Evolutionary conservation across 179 eudicot genomes (phyloP).

Genomic region (Beta macrorhiza): DNA sequence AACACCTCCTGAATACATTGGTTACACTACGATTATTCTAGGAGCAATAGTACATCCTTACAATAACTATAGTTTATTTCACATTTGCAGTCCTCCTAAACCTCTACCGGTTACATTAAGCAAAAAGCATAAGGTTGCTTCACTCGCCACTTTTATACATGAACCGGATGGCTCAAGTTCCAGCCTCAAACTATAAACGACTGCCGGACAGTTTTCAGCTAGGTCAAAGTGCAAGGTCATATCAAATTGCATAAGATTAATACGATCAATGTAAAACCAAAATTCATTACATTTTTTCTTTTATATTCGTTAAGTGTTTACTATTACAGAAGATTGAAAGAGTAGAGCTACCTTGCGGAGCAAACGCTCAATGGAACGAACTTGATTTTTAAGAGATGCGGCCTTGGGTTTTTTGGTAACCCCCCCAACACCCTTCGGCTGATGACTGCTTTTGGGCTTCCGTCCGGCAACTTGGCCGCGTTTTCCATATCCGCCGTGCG

Average conservation of each 20-base stretch:
- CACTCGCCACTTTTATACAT: not conserved
- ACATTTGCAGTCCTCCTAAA: not conserved
- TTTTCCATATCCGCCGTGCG: constrained; percentile 71
- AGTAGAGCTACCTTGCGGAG: constrained; percentile 58
- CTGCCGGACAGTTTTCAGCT: not conserved
- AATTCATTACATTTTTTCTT: not conserved
- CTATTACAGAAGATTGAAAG: not conserved
- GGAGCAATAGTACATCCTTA: not conserved
- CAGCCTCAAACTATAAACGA: not conserved
- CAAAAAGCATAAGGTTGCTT: not conserved
- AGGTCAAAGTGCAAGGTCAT: not conserved
- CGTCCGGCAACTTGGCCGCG: constrained; percentile 57
- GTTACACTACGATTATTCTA: not conserved
- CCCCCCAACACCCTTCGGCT: constrained; percentile 42
- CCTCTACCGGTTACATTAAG: too few species aligned
- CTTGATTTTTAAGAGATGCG: constrained; percentile 79
- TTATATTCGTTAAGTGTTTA: not conserved
- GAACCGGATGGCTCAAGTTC: not conserved
- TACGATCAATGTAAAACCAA: not conserved
- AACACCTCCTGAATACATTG: not conserved
- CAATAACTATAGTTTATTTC: not conserved
- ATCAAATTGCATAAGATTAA: not conserved
- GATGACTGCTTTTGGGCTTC: constrained; percentile 36
- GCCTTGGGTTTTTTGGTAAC: constrained; percentile 62
- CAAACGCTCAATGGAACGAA: constrained; percentile 77